These are phyloP conservation scores for Dentipellis sp. DNA, from an alignment of 768 basidiomycete species.

Conservation along the genomic window DNA sequence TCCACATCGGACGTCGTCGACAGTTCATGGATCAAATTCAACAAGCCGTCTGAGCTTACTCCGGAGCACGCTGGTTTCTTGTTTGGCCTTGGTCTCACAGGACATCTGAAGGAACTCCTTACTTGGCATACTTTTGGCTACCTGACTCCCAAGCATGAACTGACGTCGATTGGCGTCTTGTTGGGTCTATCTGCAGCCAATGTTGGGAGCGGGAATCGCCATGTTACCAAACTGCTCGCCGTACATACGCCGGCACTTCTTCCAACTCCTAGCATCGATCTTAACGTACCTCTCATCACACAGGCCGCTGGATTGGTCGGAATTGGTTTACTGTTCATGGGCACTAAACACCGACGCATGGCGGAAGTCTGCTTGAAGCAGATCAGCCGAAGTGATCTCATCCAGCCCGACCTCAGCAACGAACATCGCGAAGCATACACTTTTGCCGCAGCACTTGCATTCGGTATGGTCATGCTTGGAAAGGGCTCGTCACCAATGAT, in stretches of 20 bases:
- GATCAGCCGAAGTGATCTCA: conserved; percentile 68
- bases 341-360: conserved; percentile 81
- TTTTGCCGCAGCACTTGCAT: conserved; percentile 78
- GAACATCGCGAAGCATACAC: conserved; percentile 92
- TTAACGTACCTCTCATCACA: conserved; percentile 84
- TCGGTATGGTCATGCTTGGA: conserved; percentile 96
- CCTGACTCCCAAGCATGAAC: conserved; percentile 91
- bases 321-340: conserved; percentile 84
- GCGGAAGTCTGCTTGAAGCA: conserved; percentile 87
- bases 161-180: conserved; percentile 88
- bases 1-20: conserved; percentile 70
- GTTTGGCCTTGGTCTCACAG: conserved; percentile 84
- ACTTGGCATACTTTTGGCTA: conserved; percentile 96
- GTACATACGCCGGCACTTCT: conserved; percentile 92
- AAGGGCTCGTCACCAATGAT: conserved; percentile 53
- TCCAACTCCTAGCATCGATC: conserved; percentile 76
- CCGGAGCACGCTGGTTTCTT: conserved; percentile 96
- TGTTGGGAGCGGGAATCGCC: conserved; percentile 73
- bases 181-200: conserved; percentile 92
- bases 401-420: conserved; percentile 74
- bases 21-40: conserved; percentile 94
- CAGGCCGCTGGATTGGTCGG: conserved; percentile 86
- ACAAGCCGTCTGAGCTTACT: conserved; percentile 83
- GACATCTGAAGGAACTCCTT: conserved; percentile 81
- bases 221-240: conserved; percentile 85